These are phyloP conservation scores for Capsicum baccatum DNA, from an alignment of 257 asterid species.

Conservation along the genomic window DNA sequence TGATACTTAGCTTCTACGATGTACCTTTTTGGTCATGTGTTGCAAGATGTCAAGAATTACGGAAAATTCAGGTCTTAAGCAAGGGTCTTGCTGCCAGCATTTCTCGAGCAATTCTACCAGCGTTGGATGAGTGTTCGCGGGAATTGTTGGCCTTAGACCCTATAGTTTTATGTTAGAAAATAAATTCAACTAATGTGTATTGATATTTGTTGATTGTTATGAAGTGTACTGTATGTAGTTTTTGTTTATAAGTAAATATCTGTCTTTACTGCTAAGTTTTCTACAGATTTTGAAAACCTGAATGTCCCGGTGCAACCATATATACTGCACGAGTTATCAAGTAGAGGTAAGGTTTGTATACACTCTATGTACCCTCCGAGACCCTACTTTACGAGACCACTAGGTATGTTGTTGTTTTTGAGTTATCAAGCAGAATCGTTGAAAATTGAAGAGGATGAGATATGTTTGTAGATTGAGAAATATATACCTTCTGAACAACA, in stretches of 20 bases:
- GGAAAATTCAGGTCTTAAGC: conserved; percentile 76
- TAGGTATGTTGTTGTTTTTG: no score
- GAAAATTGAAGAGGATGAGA: background rate
- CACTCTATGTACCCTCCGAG: no score
- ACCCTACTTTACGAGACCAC: no score
- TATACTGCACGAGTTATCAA: background rate
- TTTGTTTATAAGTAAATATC: no score
- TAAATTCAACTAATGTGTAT: background rate
- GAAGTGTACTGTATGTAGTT: background rate
- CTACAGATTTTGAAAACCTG: background rate
- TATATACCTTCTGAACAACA: conserved; percentile 75
- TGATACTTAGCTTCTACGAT: background rate
- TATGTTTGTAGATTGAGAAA: conserved; percentile 8
- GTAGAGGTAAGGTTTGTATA: no score
- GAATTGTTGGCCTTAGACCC: conserved; percentile 76
- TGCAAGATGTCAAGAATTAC: conserved; percentile 66
- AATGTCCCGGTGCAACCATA: background rate
- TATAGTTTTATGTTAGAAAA: conserved; percentile 36
- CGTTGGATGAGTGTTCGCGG: conserved; percentile 62
- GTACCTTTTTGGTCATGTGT: conserved; percentile 57
- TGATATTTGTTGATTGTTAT: background rate
- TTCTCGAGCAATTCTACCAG: conserved; percentile 65
- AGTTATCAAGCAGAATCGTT: background rate
- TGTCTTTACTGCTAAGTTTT: background rate
- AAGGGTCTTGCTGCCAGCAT: conserved; percentile 86